Base-by-base conservation (phyloP, 345 rosid species). In the Erodium maritimum region DNA sequence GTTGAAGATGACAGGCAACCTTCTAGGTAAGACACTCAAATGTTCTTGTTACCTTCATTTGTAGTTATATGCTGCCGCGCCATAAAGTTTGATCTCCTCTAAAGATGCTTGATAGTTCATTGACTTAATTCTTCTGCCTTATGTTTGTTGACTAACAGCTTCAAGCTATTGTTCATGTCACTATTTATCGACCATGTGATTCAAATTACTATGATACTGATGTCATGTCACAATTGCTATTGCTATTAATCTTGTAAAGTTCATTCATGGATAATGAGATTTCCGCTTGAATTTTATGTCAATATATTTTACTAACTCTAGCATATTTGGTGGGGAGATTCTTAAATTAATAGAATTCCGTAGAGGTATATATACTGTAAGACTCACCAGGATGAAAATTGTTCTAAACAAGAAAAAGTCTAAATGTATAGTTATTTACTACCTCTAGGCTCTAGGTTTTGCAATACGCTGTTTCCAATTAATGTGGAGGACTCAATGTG, bases 1-100 rank as follows among this genome's bases (percentile, higher is more conserved):
- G 86, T 91, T 66, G 85, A 76, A 58, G 95, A 84, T 80, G 95
- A 81, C 52, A 77, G 67, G 63, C 79, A 75, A 67, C 68, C 79
- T 51, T 65, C 81, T 65, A 86, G 98, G 98, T 88, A 7, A 42
- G 48, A 10, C 12, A 14, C 48, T 42, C 48, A 42, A 29, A 42
- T 42, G 12, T 42, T 42, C 14, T 42, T 12, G 14, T 42, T 13
- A 42, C 17, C 46, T 52, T 20, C 14, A 56, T n/a, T n/a, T 52
- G 7, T 48, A 19, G 12, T 42, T 42, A 42, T 42, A 42, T 10
- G 48, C 48, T 12, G 11, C 48, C 48, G 12, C 12, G 48, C 12
- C 8, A 42, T 42, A 16, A 42, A 10, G 14, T 51, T n/a, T 51
- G 54, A 3, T 51, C 17, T 6, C 5, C 21, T 51, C 4, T 51